A percentile compares a stretch with the other conserved stretches of the same genome.
These are phyloP conservation scores for Aegilops longissima DNA, from an alignment of 176 grass and related monocot species.

Conservation along the genomic window DNA sequence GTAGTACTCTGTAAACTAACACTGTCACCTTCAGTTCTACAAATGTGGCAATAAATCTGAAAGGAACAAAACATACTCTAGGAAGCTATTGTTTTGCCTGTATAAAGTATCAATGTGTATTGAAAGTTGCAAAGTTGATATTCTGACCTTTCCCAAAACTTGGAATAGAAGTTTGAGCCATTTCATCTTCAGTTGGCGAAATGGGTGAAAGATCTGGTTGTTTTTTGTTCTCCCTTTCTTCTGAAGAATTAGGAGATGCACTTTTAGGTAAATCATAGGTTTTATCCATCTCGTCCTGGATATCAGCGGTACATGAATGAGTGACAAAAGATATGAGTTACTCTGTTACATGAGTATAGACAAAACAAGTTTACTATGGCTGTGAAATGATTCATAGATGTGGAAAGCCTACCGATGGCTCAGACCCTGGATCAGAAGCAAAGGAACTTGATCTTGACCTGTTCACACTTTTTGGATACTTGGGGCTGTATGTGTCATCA, in stretches of 20 bases:
- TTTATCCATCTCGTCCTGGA: conserved; percentile 33
- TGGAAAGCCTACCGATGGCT: conserved; percentile 57
- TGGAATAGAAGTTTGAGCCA: conserved; percentile 34
- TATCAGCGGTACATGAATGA: conserved; percentile 17
- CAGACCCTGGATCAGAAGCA: conserved; percentile 49
- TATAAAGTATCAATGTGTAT: background rate
- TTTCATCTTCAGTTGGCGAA: conserved; percentile 44
- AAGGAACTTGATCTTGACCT: conserved; percentile 54
- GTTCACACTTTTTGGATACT: conserved; percentile 42
- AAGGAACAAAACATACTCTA: background rate
- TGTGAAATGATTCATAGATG: conserved; percentile 22
- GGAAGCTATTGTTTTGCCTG: background rate
- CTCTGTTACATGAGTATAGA: conserved; percentile 6
- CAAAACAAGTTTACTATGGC: conserved; percentile 22
- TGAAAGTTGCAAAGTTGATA: background rate
- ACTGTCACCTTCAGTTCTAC: conserved; percentile 2
- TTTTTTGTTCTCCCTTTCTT: conserved; percentile 31
- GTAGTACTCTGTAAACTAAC: background rate
- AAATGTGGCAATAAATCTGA: background rate
- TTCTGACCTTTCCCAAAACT: conserved; percentile 45
- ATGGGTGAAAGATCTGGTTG: conserved; percentile 28
- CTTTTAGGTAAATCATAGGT: conserved; percentile 33
- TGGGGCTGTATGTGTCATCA: conserved; percentile 43
- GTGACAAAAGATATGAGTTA: conserved; percentile 1
- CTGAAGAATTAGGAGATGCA: conserved; percentile 30